phyloP scores from a whole-genome alignment of 2,329 filamentous ascomycete species.

The Diaporthe citri region DNA sequence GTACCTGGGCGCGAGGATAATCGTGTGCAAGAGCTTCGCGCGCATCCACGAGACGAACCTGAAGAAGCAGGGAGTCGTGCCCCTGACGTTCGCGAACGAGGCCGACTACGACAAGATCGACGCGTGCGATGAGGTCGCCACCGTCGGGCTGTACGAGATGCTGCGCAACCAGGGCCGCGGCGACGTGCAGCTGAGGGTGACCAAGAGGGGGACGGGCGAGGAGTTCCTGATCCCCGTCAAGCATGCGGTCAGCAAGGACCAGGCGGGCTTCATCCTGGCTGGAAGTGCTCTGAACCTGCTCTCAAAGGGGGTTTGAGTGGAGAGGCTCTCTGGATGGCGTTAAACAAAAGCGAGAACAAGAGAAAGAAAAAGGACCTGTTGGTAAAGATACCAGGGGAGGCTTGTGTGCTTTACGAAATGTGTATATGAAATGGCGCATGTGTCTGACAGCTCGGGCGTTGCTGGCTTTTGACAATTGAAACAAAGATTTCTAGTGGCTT shows the following conservation, averaged over 20 bases:
- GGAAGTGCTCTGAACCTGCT: slow-evolving; percentile 94
- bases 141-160: slow-evolving; percentile 86
- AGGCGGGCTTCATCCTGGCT: slow-evolving; percentile 91
- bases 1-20: slow-evolving; percentile 84
- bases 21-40: slow-evolving; percentile 85
- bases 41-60: slow-evolving; percentile 94
- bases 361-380: background rate
- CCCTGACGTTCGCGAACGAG: slow-evolving; percentile 90
- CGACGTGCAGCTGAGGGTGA: slow-evolving; percentile 76
- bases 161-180: slow-evolving; percentile 83
- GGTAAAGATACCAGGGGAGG: slow-evolving; percentile 22
- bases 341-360: background rate
- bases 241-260: slow-evolving; percentile 90
- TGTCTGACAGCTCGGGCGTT: slow-evolving; percentile 21
- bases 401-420: slow-evolving; percentile 13
- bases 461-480: slow-evolving; percentile 17
- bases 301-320: slow-evolving; percentile 64
- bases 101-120: slow-evolving; percentile 87
- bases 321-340: background rate
- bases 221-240: slow-evolving; percentile 80
- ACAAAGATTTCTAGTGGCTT: background rate
- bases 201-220: slow-evolving; percentile 71
- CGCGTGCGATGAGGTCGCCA: slow-evolving; percentile 86
- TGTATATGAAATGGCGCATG: slow-evolving; percentile 35
- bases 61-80: slow-evolving; percentile 97